Base-by-base conservation (phyloP, 192 early-diverging fungal genomes). In the Coemansia sp. region DNA sequence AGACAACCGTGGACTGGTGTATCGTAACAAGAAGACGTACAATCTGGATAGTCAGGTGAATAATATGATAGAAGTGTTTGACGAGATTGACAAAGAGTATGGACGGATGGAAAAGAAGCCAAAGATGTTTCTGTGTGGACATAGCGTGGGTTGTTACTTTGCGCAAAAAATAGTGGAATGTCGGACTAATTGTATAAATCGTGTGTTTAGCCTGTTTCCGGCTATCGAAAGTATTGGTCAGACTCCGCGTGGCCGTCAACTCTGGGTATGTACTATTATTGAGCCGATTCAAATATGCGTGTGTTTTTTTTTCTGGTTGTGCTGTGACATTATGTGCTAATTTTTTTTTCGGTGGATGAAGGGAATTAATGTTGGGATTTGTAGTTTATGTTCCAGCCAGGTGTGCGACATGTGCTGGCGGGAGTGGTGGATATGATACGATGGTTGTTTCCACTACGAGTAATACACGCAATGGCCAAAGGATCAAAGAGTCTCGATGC, bases 191-290 rank as follows among this genome's bases (percentile, higher is more conserved):
- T 80, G 83, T 22, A 86, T 94, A n/a, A 70, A 78, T 32, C 86
- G 85, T 17, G 57, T 90, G 5, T 87, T 92, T 62, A 72, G 75
- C 0, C 74, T 96, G 53, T 96, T 95, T 64, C 94, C 94, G 19
- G 91, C 93, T 1, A 66, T 96, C 8, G 88, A 88, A 23, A 69
- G 87, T 21, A 93, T 96, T 51, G 88, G 85, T 1, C 70, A 84
- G n/a, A 92, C 91, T 20, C 91, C 91, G 0, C 88, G 90, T 11
- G 94, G 92, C 14, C 80, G 79, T 6, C 72, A 86, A 25, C 66
- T 92, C 46, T 71, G 81, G 39, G 39, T 46, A 46, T 17, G 14
- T 46, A 46, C 14, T 46, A 24, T 46, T 46, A 46, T 46, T 46
- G 39, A 17, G 3, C 14, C 11, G 9, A 36, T 46, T 46, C 39